These are phyloP conservation scores for Aspergillus kassunensis DNA, from an alignment of 495 filamentous ascomycete species.

Conservation along the genomic window DNA sequence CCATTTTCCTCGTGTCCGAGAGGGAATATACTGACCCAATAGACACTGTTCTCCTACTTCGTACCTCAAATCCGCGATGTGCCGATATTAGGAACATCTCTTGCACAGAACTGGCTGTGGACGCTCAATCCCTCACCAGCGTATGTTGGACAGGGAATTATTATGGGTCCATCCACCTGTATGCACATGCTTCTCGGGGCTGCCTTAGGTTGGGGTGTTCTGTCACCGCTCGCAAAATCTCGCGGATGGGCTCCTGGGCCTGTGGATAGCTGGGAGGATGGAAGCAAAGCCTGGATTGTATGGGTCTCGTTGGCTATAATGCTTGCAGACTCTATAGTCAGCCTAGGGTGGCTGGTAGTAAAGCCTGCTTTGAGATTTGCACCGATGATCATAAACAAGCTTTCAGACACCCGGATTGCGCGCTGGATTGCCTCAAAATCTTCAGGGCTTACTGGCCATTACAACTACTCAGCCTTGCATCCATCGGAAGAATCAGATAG, in stretches of 20 bases:
- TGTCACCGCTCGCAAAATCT: slow-evolving; percentile 82
- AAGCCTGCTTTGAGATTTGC: slow-evolving; percentile 51
- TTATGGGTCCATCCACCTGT: slow-evolving; percentile 90
- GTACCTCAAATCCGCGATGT: slow-evolving; percentile 79
- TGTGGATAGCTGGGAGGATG: slow-evolving; percentile 81
- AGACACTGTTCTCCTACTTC: slow-evolving; percentile 91
- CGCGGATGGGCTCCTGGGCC: slow-evolving; percentile 86
- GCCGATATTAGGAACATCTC: slow-evolving; percentile 72
- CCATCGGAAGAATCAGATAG: slow-evolving; percentile 22
- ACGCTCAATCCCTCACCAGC: slow-evolving; percentile 92
- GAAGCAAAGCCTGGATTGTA: slow-evolving; percentile 97
- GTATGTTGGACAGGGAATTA: slow-evolving; percentile 74
- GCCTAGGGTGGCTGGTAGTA: slow-evolving; percentile 73
- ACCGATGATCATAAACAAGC: slow-evolving; percentile 30
- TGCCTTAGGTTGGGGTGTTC: slow-evolving; percentile 82
- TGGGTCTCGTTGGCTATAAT: slow-evolving; percentile 96
- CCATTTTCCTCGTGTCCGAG: too few relatives aligned
- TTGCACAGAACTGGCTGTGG: slow-evolving; percentile 87
- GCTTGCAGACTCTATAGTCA: slow-evolving; percentile 88
- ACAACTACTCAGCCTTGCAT: slow-evolving; percentile 40
- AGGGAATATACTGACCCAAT: slow-evolving; percentile 18
- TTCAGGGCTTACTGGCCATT: slow-evolving; percentile 9
- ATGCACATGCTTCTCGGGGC: slow-evolving; percentile 95
- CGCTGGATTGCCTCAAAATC: slow-evolving; percentile 22
- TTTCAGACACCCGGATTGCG: slow-evolving; percentile 25